A percentile compares a stretch with the other conserved stretches of the same genome.
Conservation (phyloP, 352 stramenopile species). For the Phytophthora crassamura region DNA sequence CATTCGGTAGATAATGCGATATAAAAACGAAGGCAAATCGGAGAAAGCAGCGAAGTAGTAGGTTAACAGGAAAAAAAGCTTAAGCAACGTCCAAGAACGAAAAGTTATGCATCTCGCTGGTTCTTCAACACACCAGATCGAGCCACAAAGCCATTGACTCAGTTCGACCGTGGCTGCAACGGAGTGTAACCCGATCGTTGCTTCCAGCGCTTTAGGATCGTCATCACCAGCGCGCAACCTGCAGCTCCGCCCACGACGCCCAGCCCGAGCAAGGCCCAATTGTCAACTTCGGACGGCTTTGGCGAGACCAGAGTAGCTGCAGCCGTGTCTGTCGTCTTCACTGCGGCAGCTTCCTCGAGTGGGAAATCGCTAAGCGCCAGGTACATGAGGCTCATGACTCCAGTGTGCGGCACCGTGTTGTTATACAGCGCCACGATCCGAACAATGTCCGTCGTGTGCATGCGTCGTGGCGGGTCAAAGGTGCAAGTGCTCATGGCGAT, state of each 20-base stretch:
- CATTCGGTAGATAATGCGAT: too few species aligned
- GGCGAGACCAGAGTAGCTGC: slow-evolving; percentile 1
- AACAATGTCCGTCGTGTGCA: slow-evolving; percentile 73
- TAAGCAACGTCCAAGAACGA: too few species aligned
- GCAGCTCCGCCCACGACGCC: slow-evolving; percentile 35
- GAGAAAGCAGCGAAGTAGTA: too few species aligned
- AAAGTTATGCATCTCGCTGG: too few species aligned
- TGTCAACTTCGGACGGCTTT: slow-evolving; percentile 4
- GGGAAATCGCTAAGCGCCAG: slow-evolving; percentile 71
- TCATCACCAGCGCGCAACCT: slow-evolving; percentile 29
- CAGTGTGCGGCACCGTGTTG: slow-evolving; percentile 78
- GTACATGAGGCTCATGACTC: slow-evolving; percentile 85
- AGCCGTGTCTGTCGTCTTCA: slow-evolving; percentile 12
- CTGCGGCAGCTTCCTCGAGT: slow-evolving; percentile 19
- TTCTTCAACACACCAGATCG: not conserved
- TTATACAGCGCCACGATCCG: slow-evolving; percentile 84
- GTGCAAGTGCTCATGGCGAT: slow-evolving; percentile 78
- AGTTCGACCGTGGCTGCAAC: slow-evolving; percentile 31
- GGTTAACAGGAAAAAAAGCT: too few species aligned
- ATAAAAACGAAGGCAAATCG: too few species aligned
- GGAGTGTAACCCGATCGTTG: slow-evolving; percentile 60
- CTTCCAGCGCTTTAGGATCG: slow-evolving; percentile 51
- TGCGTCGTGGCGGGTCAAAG: slow-evolving; percentile 73
- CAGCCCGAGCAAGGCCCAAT: slow-evolving; percentile 24
- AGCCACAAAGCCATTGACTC: not conserved